A percentile compares a stretch with the other conserved stretches of the same genome.
Conservation (phyloP, 257 asterid species). For the Anisodus acutangulus region DNA sequence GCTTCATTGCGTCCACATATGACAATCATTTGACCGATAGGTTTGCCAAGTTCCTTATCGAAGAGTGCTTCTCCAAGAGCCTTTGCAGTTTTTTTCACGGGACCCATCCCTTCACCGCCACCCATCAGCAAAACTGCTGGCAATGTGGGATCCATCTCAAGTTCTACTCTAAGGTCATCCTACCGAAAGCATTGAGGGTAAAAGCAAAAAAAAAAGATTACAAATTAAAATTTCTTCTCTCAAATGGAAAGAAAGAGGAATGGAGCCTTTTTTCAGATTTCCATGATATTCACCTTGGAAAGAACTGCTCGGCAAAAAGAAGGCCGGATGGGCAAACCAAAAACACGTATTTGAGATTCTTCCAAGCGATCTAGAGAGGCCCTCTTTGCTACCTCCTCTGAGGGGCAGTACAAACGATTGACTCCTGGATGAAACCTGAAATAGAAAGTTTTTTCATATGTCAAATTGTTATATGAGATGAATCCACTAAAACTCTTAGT, state of each 20-base stretch:
- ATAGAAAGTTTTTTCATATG: neutral
- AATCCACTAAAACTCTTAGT: neutral
- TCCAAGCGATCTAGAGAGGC: conserved; percentile 77
- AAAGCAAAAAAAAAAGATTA: neutral
- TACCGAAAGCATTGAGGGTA: conserved; percentile 21
- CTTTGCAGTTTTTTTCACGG: conserved; percentile 91
- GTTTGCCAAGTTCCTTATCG: conserved; percentile 60
- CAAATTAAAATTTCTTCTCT: neutral
- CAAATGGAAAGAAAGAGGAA: neutral
- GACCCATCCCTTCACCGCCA: conserved; percentile 99
- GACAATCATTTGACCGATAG: conserved; percentile 79
- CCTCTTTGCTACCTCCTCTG: conserved; percentile 85
- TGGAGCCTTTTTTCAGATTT: too few relatives aligned
- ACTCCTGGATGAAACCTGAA: conserved; percentile 93
- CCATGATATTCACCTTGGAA: conserved; percentile 56
- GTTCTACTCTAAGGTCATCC: conserved; percentile 77
- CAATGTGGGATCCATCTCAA: conserved; percentile 75
- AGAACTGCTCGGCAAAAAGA: conserved; percentile 81
- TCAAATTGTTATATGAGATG: neutral
- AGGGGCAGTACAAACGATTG: conserved; percentile 84
- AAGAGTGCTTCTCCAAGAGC: conserved; percentile 81
- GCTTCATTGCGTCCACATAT: conserved; percentile 90
- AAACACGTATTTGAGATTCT: conserved; percentile 74
- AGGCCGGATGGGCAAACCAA: conserved; percentile 92
- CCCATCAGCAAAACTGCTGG: conserved; percentile 96